These are phyloP conservation scores for Dryadomyces quercus-mongolicae DNA, from an alignment of 2,329 filamentous ascomycete genomes.

Conservation along the genomic window DNA sequence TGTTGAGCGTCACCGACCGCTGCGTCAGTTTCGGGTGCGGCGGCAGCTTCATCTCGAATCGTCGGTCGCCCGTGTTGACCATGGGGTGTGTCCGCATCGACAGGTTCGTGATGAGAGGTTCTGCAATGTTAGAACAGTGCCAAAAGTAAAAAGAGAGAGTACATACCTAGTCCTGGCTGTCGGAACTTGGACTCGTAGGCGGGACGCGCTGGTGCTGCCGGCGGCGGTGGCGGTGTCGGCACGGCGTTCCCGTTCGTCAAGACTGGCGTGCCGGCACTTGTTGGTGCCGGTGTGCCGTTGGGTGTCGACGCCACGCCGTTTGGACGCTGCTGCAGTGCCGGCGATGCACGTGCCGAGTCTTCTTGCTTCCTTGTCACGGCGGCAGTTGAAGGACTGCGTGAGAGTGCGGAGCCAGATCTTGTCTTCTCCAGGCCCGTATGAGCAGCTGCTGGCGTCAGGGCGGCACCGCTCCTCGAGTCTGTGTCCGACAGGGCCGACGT, in stretches of 20 bases:
- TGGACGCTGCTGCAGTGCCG: background rate
- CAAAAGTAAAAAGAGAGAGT: background rate
- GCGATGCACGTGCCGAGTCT: slow-evolving; percentile 17
- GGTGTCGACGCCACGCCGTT: background rate
- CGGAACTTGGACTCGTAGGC: slow-evolving; percentile 23
- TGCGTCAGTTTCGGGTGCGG: slow-evolving; percentile 55
- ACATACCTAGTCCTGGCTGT: slow-evolving; percentile 29
- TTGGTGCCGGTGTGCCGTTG: background rate
- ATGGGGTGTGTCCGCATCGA: slow-evolving; percentile 56
- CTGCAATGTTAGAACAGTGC: slow-evolving; percentile 25
- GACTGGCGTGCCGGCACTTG: background rate
- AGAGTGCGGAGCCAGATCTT: slow-evolving; percentile 29
- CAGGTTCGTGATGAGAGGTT: slow-evolving; percentile 57
- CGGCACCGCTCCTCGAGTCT: slow-evolving; percentile 18
- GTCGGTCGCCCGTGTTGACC: slow-evolving; percentile 44
- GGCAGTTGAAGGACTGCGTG: slow-evolving; percentile 31
- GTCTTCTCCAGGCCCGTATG: slow-evolving; percentile 23
- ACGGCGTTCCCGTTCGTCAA: slow-evolving; percentile 5
- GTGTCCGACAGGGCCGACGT: slow-evolving; percentile 21
- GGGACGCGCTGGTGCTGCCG: slow-evolving; percentile 22
- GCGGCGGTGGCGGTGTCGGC: slow-evolving; percentile 10
- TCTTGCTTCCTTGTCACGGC: slow-evolving; percentile 20
- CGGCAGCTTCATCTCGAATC: slow-evolving; percentile 50
- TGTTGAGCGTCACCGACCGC: slow-evolving; percentile 59
- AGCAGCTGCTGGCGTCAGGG: background rate